Percentiles rank a stretch among this genome's conserved stretches.
Evolutionary conservation across 192 early-diverging fungal genomes (phyloP).

Genomic region (Umbelopsis vinacea): DNA sequence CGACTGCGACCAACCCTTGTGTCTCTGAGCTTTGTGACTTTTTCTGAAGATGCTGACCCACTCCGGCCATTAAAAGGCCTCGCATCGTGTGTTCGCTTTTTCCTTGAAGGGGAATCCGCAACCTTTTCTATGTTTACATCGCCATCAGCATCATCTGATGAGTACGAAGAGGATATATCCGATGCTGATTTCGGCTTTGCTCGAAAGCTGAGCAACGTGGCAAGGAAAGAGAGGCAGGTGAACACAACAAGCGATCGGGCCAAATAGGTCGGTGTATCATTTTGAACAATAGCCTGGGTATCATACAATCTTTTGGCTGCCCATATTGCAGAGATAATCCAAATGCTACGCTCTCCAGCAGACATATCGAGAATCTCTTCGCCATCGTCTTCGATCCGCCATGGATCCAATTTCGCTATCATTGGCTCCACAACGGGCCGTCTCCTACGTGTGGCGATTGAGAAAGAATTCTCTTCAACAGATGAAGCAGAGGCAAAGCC

Average conservation of each 20-base stretch:
- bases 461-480: slow-evolving; percentile 27
- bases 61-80: background rate
- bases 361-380: slow-evolving; percentile 6
- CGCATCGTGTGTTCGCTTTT: background rate
- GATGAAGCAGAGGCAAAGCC: slow-evolving; percentile 44
- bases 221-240: background rate
- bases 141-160: slow-evolving; percentile 6
- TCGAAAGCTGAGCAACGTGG: slow-evolving; percentile 14
- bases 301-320: background rate
- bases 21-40: slow-evolving; percentile 8
- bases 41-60: background rate
- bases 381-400: slow-evolving; percentile 17
- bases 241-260: background rate
- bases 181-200: background rate
- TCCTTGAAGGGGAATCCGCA: background rate
- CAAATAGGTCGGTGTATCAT: background rate
- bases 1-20: slow-evolving; percentile 1
- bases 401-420: slow-evolving; percentile 26
- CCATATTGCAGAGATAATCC: background rate
- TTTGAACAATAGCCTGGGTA: background rate
- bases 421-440: slow-evolving; percentile 7
- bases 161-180: slow-evolving; percentile 7
- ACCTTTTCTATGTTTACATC: slow-evolving; percentile 11
- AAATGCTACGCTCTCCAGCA: background rate
- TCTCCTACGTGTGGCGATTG: slow-evolving; percentile 5